Evolutionary conservation across 495 filamentous ascomycete species (phyloP).

Genomic region (Neurospora sp.): DNA sequence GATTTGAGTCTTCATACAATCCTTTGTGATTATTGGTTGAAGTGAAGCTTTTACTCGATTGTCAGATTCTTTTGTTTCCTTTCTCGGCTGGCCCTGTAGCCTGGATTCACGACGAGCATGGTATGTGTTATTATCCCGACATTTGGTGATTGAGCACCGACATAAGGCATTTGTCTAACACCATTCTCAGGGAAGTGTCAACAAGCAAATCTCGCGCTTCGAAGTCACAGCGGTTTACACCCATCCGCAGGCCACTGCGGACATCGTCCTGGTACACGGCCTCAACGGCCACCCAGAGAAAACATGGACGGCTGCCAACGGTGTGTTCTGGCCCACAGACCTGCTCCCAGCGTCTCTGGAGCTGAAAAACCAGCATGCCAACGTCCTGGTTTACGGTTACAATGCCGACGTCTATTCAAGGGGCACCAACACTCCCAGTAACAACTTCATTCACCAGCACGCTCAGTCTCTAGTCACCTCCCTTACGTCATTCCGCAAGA

Average conservation of each 20-base stretch:
- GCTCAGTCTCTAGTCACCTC: constrained; percentile 67
- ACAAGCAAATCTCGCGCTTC: constrained; percentile 51
- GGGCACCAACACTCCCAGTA: constrained; percentile 36
- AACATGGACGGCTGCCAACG: constrained; percentile 62
- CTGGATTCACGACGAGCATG: background rate
- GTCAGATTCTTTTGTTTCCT: background rate
- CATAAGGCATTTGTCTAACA: background rate
- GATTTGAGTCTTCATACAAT: background rate
- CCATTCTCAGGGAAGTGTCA: constrained; percentile 32
- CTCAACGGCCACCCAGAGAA: constrained; percentile 67
- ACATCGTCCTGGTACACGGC: constrained; percentile 74
- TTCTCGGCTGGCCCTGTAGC: background rate
- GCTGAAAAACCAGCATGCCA: constrained; percentile 49
- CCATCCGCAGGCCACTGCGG: constrained; percentile 49
- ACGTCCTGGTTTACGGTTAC: constrained; percentile 77
- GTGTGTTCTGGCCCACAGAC: constrained; percentile 68
- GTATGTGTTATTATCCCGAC: background rate
- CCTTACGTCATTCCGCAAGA: constrained; percentile 40
- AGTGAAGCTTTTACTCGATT: background rate
- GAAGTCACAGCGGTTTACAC: constrained; percentile 61
- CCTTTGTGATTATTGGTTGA: background rate
- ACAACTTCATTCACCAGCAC: constrained; percentile 74
- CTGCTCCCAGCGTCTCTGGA: constrained; percentile 58
- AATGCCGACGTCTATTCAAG: constrained; percentile 63
- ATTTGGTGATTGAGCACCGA: background rate